phyloP scores from a whole-genome alignment of 768 basidiomycete genomes.

The Auricularia auricula-judae region DNA sequence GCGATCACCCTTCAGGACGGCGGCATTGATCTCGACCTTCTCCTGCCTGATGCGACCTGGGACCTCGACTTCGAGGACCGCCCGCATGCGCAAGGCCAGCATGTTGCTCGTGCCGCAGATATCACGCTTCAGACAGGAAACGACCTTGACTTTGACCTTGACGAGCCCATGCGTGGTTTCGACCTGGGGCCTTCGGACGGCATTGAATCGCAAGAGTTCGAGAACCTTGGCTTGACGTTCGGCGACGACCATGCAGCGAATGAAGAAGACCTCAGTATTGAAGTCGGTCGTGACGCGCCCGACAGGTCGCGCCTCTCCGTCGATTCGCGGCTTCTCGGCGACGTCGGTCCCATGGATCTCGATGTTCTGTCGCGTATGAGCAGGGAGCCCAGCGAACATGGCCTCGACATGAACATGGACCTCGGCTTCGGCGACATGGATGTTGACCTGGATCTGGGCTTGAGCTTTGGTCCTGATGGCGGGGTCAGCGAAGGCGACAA shows the following conservation, averaged over 20 bases:
- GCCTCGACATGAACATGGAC: constrained; percentile 39
- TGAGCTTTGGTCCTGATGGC: constrained; percentile 39
- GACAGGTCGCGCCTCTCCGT: constrained; percentile 43
- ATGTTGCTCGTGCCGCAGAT: constrained; percentile 76
- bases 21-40: constrained; percentile 56
- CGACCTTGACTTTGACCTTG: constrained; percentile 53
- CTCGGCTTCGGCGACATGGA: constrained; percentile 34
- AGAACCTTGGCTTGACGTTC: constrained; percentile 70
- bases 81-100: constrained; percentile 56
- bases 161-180: constrained; percentile 50
- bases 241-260: constrained; percentile 25
- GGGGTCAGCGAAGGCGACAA: constrained; percentile 31
- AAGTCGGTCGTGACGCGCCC: constrained; percentile 64
- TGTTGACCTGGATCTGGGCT: constrained; percentile 60
- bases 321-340: constrained; percentile 48
- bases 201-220: constrained; percentile 75
- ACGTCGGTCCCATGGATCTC: constrained; percentile 37
- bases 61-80: constrained; percentile 69
- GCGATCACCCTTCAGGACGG: constrained; percentile 74
- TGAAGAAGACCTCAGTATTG: constrained; percentile 48
- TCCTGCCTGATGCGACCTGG: constrained; percentile 77
- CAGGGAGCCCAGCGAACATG: constrained; percentile 54
- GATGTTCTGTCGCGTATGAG: constrained; percentile 56
- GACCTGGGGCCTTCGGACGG: constrained; percentile 72
- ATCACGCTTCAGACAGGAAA: constrained; percentile 77